Percentiles rank a stretch among this genome's conserved stretches.
Evolutionary conservation across 2,329 filamentous ascomycete genomes (phyloP).

Genomic region (Fusarium tupiense): DNA sequence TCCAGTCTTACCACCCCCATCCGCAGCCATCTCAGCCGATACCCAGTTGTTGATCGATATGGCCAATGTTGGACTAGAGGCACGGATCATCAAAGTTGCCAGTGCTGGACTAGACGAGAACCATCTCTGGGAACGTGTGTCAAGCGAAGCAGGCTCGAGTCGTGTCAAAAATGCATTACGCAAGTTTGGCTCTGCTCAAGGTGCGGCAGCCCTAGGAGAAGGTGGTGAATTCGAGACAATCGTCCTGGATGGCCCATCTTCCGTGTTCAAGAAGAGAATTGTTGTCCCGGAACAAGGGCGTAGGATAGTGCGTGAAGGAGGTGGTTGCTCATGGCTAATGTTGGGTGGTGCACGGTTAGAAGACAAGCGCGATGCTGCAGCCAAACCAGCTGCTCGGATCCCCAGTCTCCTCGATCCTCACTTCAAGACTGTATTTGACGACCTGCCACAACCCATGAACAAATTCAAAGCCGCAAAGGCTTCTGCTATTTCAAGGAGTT

Average conservation of each 20-base stretch:
- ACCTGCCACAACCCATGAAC: slow-evolving; percentile 35
- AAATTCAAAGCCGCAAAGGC: slow-evolving; percentile 1
- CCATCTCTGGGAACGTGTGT: slow-evolving; percentile 84
- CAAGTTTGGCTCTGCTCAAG: slow-evolving; percentile 74
- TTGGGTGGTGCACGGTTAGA: slow-evolving; percentile 67
- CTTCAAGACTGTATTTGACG: slow-evolving; percentile 59
- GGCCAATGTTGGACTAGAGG: slow-evolving; percentile 78
- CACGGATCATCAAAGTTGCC: slow-evolving; percentile 94
- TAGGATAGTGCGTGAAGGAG: slow-evolving; percentile 71
- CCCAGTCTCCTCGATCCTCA: slow-evolving; percentile 74
- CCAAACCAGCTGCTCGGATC: slow-evolving; percentile 55
- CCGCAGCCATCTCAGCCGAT: slow-evolving; percentile 50
- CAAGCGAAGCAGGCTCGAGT: slow-evolving; percentile 60
- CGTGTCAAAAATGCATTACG: slow-evolving; percentile 64
- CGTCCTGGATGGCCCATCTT: slow-evolving; percentile 79
- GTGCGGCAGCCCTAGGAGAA: slow-evolving; percentile 81
- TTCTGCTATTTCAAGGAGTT: slow-evolving; percentile 5
- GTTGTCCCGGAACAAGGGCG: slow-evolving; percentile 65
- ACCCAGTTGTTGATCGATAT: slow-evolving; percentile 81
- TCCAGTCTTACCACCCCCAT: slow-evolving; percentile 70
- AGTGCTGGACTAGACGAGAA: slow-evolving; percentile 85
- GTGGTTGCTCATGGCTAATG: slow-evolving; percentile 79
- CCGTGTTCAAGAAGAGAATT: slow-evolving; percentile 78
- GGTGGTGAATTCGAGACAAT: slow-evolving; percentile 97
- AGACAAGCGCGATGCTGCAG: slow-evolving; percentile 48